These are phyloP conservation scores for Rubia yunnanensis DNA, from an alignment of 257 asterid species.

Conservation along the genomic window DNA sequence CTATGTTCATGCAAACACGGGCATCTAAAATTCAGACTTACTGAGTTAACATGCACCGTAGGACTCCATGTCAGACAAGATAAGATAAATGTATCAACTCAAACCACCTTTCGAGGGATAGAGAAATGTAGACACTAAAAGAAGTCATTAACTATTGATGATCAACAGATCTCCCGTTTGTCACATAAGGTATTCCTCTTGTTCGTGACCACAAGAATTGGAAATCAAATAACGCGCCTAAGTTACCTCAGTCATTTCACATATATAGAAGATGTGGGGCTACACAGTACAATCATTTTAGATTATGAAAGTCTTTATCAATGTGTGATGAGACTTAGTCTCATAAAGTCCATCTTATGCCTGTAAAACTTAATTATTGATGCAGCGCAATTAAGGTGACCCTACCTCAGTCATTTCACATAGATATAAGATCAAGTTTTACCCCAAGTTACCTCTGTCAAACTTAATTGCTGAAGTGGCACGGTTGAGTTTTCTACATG, in stretches of 20 bases:
- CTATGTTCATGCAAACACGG: conserved; percentile 6
- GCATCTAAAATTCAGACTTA: conserved; percentile 5
- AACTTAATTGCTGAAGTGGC: too few relatives aligned
- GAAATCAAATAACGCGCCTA: neutral
- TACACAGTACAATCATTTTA: too few relatives aligned
- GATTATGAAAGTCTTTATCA: too few relatives aligned
- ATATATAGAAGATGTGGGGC: neutral
- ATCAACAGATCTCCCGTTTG: neutral
- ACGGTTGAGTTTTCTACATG: too few relatives aligned
- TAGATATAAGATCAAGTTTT: neutral
- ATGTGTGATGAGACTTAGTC: too few relatives aligned
- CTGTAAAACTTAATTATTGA: neutral
- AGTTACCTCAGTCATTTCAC: neutral
- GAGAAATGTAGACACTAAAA: neutral
- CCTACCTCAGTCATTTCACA: neutral
- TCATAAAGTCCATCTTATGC: too few relatives aligned
- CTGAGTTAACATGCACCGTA: neutral
- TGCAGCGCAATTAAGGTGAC: neutral
- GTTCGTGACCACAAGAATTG: too few relatives aligned
- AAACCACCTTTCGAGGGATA: neutral
- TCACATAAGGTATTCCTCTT: neutral
- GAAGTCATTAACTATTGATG: neutral
- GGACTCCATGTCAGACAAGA: neutral
- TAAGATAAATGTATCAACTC: neutral
- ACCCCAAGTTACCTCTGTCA: neutral